These are phyloP conservation scores for Saxophila tyrrhenica DNA, from an alignment of 495 filamentous ascomycete species.

Conservation along the genomic window DNA sequence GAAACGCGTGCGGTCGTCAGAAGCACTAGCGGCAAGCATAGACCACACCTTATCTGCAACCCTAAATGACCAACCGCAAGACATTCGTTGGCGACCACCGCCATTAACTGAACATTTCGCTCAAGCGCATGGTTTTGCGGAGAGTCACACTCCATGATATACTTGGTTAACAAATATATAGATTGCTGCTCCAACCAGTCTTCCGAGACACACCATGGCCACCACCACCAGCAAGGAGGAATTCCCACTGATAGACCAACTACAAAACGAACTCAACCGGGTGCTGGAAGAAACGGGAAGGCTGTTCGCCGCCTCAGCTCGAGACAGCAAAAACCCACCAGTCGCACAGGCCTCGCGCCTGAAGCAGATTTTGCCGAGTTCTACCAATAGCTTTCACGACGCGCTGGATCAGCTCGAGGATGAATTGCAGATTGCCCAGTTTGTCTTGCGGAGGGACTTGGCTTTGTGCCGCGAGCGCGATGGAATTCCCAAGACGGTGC, in stretches of 20 bases:
- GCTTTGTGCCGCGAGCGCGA: constrained; percentile 4
- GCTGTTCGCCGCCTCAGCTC: neutral
- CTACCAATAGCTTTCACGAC: neutral
- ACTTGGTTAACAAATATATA: neutral
- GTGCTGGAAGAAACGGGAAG: neutral
- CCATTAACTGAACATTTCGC: too few relatives aligned
- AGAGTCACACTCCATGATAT: too few relatives aligned
- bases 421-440: constrained; percentile 7
- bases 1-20: too few relatives aligned
- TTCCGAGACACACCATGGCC: neutral
- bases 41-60: too few relatives aligned
- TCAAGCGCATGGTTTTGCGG: too few relatives aligned
- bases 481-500: neutral
- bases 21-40: too few relatives aligned
- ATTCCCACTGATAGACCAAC: neutral
- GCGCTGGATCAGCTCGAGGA: constrained; percentile 1
- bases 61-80: too few relatives aligned
- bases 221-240: neutral
- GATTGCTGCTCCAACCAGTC: neutral
- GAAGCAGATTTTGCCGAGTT: neutral
- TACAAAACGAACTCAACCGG: neutral
- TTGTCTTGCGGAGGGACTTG: constrained; percentile 18
- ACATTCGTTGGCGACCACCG: too few relatives aligned
- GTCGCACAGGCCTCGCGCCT: neutral
- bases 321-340: neutral